These are phyloP conservation scores for Bonnemaisonia californica DNA, from an alignment of 31 red algal genomes.

Conservation along the genomic window DNA sequence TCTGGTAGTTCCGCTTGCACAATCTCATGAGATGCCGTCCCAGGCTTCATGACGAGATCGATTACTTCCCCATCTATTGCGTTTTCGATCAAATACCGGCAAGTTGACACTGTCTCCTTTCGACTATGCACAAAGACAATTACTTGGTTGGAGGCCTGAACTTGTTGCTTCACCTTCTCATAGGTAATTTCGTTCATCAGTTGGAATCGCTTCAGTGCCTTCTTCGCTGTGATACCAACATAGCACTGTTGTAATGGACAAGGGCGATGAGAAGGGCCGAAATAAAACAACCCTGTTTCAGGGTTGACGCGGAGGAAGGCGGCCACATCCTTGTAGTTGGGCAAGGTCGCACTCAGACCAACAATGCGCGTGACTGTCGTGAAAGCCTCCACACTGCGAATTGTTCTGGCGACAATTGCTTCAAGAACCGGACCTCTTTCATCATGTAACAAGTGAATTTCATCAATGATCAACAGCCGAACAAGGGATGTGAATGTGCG, in stretches of 20 bases:
- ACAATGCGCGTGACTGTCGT: slow-evolving; percentile 66
- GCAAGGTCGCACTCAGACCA: slow-evolving; percentile 94
- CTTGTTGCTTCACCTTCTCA: slow-evolving; percentile 61
- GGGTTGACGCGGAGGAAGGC: slow-evolving; percentile 76
- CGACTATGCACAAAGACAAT: slow-evolving; percentile 97
- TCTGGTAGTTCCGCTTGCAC: slow-evolving; percentile 55
- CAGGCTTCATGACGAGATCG: slow-evolving; percentile 72
- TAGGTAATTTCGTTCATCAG: slow-evolving; percentile 87
- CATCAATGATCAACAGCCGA: slow-evolving; percentile 91
- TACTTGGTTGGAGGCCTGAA: slow-evolving; percentile 70
- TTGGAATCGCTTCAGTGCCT: slow-evolving; percentile 79
- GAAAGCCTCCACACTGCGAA: slow-evolving; percentile 52
- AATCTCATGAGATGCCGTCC: slow-evolving; percentile 57
- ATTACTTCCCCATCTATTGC: slow-evolving; percentile 78
- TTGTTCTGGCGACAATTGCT: slow-evolving; percentile 79
- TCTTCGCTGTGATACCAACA: slow-evolving; percentile 82
- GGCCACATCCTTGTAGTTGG: slow-evolving; percentile 95
- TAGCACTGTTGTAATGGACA: slow-evolving; percentile 82
- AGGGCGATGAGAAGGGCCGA: slow-evolving; percentile 79
- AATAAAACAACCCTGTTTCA: slow-evolving; percentile 79
- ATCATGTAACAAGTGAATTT: slow-evolving; percentile 95
- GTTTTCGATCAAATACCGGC: slow-evolving; percentile 66
- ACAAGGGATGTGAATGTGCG: slow-evolving; percentile 61
- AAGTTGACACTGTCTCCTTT: slow-evolving; percentile 83
- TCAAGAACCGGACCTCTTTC: slow-evolving; percentile 96